Evolutionary conservation across 495 filamentous ascomycete genomes (phyloP), one percentile per base, ranked within the genome.

Genomic region (Bacidia gigantensis): DNA sequence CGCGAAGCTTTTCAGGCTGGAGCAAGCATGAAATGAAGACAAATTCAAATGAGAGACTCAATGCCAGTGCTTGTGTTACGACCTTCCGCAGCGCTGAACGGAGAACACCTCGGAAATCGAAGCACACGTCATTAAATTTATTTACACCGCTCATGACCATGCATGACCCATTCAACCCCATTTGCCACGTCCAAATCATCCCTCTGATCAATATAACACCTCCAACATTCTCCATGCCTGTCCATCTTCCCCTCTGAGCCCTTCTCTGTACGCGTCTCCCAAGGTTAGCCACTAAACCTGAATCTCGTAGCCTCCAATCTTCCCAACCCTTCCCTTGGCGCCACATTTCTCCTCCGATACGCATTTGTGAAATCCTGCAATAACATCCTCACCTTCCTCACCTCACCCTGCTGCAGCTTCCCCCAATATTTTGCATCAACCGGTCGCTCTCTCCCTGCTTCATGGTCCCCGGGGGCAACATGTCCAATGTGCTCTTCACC

Each of bases 311-410:
- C 87, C 67, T 93, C 86, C 39, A 96, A 65, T 56, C 84, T 73
- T 5, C 89, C 89, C 40, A 96, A 72, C 3, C 89, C 89, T 59
- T 95, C 89, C 51, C 89, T 69, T n/a, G 89, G 89, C 20, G 89
- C 89, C 11, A 99, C 84, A 65, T 99, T 95, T 58, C 94, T 76
- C 58, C 93, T 72, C 39, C 92, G 81, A 64, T 97, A 99, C 35
- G 78, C 83, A 59, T 88, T 95, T 5, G 93, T 95, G 63, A 99
- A 99, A 67, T 99, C 80, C 73, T 97, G 93, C 32, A 99, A 74
- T 2, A 95, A 75, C 29, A 77, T 78, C 20, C 93, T 76, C 39
- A 99, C 83, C 67, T 85, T 85, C 45, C 87, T 72, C n/a, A 83
- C 68, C 57, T 89, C 87, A n/a, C 78, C 74, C 39, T 72, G 72